These are phyloP conservation scores for Alternaria sp. DNA, from an alignment of 2,329 filamentous ascomycete species.

Conservation along the genomic window DNA sequence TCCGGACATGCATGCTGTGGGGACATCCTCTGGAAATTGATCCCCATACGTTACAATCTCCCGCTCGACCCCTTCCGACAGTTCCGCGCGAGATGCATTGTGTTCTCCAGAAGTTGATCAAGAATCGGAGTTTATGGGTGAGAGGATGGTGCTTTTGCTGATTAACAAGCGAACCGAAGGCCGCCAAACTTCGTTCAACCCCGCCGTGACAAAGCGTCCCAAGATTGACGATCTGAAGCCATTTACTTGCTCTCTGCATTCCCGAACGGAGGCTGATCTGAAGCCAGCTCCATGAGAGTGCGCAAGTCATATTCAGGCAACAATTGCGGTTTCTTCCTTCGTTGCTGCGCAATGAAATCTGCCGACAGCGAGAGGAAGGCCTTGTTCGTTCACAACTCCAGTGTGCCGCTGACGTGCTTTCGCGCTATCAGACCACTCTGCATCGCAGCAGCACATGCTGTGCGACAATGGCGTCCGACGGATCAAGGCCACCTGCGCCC, in stretches of 20 bases:
- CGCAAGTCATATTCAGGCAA: not conserved
- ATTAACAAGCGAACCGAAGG: constrained; percentile 11
- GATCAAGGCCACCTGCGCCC: not conserved
- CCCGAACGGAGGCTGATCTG: not conserved
- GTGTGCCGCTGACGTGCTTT: not conserved
- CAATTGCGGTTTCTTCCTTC: not conserved
- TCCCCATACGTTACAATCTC: not conserved
- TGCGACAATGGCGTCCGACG: not conserved
- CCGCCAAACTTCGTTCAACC: constrained; percentile 5
- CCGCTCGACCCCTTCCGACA: not conserved
- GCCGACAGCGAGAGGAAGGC: not conserved
- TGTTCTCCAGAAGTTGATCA: not conserved
- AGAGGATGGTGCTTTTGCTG: not conserved
- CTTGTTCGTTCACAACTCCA: not conserved
- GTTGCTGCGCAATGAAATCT: not conserved
- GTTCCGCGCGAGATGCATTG: not conserved
- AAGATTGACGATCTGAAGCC: not conserved
- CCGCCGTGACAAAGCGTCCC: constrained; percentile 3
- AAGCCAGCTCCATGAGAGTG: not conserved
- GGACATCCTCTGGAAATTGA: not conserved
- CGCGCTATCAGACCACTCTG: constrained; percentile 19
- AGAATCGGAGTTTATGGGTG: not conserved
- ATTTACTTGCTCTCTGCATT: not conserved
- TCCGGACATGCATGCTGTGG: constrained; percentile 11
- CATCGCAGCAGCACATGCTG: constrained; percentile 5